phyloP scores from a whole-genome alignment of 2,329 filamentous ascomycete species.

The Alternaria dauci region DNA sequence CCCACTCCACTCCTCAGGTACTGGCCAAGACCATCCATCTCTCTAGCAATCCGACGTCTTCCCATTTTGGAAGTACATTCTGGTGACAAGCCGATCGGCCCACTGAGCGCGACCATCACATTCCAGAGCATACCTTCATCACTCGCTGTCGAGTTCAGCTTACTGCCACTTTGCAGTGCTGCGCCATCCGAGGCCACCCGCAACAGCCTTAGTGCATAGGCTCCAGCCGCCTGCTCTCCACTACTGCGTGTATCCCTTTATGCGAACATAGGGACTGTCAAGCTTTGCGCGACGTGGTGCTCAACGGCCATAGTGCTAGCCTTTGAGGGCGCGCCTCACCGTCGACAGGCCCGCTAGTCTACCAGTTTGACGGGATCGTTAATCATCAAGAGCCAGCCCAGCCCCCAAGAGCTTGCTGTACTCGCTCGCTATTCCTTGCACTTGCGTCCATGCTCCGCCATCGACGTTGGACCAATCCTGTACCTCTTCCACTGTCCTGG shows the following conservation, averaged over 20 bases:
- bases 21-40: slow-evolving; percentile 32
- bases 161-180: slow-evolving; percentile 36
- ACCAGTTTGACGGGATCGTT: slow-evolving; percentile 46
- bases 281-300: slow-evolving; percentile 46
- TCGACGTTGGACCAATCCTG: slow-evolving; percentile 35
- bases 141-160: slow-evolving; percentile 43
- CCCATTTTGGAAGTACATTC: slow-evolving; percentile 35
- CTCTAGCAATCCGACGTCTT: slow-evolving; percentile 30
- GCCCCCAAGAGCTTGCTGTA: slow-evolving; percentile 35
- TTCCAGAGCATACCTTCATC: slow-evolving; percentile 22
- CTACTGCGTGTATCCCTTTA: slow-evolving; percentile 30
- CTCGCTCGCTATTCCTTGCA: slow-evolving; percentile 40
- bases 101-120: slow-evolving; percentile 30
- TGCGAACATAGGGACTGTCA: slow-evolving; percentile 34
- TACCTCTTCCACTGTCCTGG: slow-evolving; percentile 36
- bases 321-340: slow-evolving; percentile 41
- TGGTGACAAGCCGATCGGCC: slow-evolving; percentile 31
- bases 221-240: slow-evolving; percentile 29
- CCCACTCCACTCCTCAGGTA: slow-evolving; percentile 35
- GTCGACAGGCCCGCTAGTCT: slow-evolving; percentile 41
- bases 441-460: slow-evolving; percentile 32
- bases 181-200: slow-evolving; percentile 40
- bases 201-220: slow-evolving; percentile 42
- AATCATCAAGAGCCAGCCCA: slow-evolving; percentile 45
- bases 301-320: slow-evolving; percentile 42